These are phyloP conservation scores for Solanum hybrid DNA, from an alignment of 305 asterid genomes.

Conservation along the genomic window DNA sequence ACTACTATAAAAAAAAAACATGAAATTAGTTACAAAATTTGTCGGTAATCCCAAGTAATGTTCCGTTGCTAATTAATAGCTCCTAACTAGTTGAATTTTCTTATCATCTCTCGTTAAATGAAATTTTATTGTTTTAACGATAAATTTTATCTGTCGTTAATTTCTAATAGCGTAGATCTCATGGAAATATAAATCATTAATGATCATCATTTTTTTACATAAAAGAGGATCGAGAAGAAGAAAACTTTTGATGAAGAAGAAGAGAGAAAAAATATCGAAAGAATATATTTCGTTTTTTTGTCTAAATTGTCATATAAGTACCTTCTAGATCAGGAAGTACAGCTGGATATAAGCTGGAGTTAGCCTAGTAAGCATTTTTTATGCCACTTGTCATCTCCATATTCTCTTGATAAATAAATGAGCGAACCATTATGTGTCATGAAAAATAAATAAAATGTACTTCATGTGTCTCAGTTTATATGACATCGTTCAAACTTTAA, in stretches of 20 bases:
- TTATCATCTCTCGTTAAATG: no score
- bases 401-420: background rate
- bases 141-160: no score
- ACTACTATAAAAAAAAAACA: background rate
- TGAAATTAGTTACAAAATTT: background rate
- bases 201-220: background rate
- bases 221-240: background rate
- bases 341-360: background rate
- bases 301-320: background rate
- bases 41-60: background rate
- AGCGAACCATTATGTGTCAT: accelerated
- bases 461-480: background rate
- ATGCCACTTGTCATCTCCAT: background rate
- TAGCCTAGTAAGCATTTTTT: background rate
- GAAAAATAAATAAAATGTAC: no score
- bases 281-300: background rate
- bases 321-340: background rate
- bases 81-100: background rate
- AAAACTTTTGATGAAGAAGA: background rate
- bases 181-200: background rate
- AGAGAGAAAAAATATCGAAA: background rate
- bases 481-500: no score
- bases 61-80: background rate
- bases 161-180: background rate
- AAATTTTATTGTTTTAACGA: no score